These are phyloP conservation scores for Hymenoscyphus fructigenus DNA, from an alignment of 2,329 filamentous ascomycete species.

Conservation along the genomic window DNA sequence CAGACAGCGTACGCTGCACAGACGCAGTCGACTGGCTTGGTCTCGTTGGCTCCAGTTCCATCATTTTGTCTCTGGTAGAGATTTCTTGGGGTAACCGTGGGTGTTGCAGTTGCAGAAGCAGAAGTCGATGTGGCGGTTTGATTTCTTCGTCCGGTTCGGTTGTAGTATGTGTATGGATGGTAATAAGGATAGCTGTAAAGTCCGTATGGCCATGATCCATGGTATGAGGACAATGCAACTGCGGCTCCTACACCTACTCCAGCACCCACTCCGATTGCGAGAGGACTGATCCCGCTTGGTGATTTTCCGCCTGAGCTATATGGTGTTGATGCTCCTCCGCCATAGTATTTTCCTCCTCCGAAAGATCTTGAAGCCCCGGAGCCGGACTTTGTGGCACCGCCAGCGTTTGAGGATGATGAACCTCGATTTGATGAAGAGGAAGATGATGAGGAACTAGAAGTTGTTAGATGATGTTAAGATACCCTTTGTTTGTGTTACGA, in stretches of 20 bases:
- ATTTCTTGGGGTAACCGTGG: conserved; percentile 2
- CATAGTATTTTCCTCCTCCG: conserved; percentile 65
- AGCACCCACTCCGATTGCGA: conserved; percentile 47
- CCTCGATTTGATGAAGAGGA: conserved; percentile 28
- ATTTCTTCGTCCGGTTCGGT: conserved; percentile 38
- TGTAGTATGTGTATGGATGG: conserved; percentile 56
- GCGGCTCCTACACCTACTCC: conserved; percentile 34
- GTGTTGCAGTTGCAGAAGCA: conserved; percentile 39
- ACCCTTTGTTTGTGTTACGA: neutral
- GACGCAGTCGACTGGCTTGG: conserved; percentile 58
- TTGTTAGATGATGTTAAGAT: neutral
- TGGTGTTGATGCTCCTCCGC: conserved; percentile 61
- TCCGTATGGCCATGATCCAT: conserved; percentile 63
- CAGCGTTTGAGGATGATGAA: conserved; percentile 37
- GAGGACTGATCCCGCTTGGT: conserved; percentile 49
- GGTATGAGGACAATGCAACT: conserved; percentile 39
- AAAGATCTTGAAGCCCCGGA: conserved; percentile 57
- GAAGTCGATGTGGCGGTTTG: conserved; percentile 37
- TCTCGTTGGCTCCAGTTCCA: conserved; percentile 50
- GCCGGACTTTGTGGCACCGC: conserved; percentile 56
- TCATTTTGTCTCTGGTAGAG: conserved; percentile 23
- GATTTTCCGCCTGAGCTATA: conserved; percentile 56
- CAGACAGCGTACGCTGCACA: conserved; percentile 58
- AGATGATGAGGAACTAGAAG: conserved; percentile 12
- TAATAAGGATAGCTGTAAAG: conserved; percentile 60